These are phyloP conservation scores for Termitomyces sp. DNA, from an alignment of 768 basidiomycete genomes.

Conservation along the genomic window DNA sequence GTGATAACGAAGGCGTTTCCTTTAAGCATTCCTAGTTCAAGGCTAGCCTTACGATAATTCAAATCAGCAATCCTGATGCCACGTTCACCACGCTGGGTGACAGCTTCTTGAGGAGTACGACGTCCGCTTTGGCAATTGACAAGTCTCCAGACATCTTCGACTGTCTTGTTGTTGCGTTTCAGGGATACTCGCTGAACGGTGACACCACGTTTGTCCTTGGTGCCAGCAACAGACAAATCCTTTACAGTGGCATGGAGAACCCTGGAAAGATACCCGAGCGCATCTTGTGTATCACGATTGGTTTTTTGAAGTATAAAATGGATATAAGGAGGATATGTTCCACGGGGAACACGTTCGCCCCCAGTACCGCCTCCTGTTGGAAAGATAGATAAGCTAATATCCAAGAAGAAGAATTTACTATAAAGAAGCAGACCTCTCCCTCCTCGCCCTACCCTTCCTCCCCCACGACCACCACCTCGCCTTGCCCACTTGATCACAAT, in stretches of 20 bases:
- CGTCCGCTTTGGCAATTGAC: constrained; percentile 65
- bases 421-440: constrained; percentile 22
- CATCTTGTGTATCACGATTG: constrained; percentile 96
- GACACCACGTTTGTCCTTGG: constrained; percentile 97
- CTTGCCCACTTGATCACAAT: constrained; percentile 79
- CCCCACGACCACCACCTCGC: constrained; percentile 43
- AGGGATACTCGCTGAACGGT: constrained; percentile 91
- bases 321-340: constrained; percentile 80
- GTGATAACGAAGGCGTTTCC: constrained; percentile 97
- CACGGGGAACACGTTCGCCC: constrained; percentile 49
- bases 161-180: constrained; percentile 68
- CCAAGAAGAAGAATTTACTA: too few species aligned
- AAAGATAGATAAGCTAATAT: not conserved
- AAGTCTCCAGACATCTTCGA: constrained; percentile 82
- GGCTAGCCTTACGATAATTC: constrained; percentile 72
- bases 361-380: constrained; percentile 7
- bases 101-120: constrained; percentile 51
- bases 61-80: constrained; percentile 88
- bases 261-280: constrained; percentile 75
- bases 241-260: constrained; percentile 72
- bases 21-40: constrained; percentile 95
- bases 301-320: constrained; percentile 97
- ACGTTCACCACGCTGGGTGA: constrained; percentile 78
- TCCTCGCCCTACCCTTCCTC: constrained; percentile 46
- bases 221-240: constrained; percentile 89